Evolutionary conservation across 257 asterid species (phyloP).

Genomic region (Cruciata laevipes): DNA sequence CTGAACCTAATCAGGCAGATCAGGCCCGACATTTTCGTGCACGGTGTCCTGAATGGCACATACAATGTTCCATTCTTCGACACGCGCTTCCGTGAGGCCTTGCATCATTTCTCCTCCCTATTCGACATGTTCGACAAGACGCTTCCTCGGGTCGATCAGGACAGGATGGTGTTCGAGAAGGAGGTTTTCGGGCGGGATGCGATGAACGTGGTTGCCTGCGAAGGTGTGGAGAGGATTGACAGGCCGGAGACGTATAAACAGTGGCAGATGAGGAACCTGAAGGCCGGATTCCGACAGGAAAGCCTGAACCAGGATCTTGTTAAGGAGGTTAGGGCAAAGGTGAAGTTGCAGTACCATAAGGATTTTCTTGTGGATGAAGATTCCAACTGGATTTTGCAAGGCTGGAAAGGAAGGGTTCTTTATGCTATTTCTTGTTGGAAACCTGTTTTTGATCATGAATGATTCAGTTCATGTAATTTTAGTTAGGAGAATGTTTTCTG

Average conservation of each 20-base stretch:
- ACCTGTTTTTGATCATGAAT: conserved; percentile 11
- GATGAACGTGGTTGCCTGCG: conserved; percentile 34
- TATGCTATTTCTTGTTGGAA: conserved; percentile 36
- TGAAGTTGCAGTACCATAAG: conserved; percentile 22
- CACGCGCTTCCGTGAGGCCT: conserved; percentile 20
- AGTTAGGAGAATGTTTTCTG: too few relatives aligned
- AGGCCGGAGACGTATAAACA: conserved; percentile 34
- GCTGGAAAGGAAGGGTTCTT: conserved; percentile 36
- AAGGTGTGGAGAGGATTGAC: conserved; percentile 32
- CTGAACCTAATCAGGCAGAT: conserved; percentile 26
- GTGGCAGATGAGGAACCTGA: conserved; percentile 27
- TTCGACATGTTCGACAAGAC: conserved; percentile 36
- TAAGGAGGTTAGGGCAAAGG: conserved; percentile 25
- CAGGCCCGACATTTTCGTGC: conserved; percentile 29
- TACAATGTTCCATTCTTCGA: conserved; percentile 23
- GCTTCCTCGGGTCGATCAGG: conserved; percentile 17
- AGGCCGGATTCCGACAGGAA: conserved; percentile 31
- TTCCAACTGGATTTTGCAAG: conserved; percentile 31
- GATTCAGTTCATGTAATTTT: too few relatives aligned
- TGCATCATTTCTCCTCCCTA: conserved; percentile 28
- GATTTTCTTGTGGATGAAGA: conserved; percentile 33
- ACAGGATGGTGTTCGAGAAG: conserved; percentile 26
- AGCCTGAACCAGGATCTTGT: conserved; percentile 22
- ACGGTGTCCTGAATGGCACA: conserved; percentile 28
- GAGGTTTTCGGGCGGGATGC: conserved; percentile 26